Evolutionary conservation across 164 flowering plant genomes (phyloP), one percentile per base, ranked within the genome.

Genomic region (Pachysandra terminalis): DNA sequence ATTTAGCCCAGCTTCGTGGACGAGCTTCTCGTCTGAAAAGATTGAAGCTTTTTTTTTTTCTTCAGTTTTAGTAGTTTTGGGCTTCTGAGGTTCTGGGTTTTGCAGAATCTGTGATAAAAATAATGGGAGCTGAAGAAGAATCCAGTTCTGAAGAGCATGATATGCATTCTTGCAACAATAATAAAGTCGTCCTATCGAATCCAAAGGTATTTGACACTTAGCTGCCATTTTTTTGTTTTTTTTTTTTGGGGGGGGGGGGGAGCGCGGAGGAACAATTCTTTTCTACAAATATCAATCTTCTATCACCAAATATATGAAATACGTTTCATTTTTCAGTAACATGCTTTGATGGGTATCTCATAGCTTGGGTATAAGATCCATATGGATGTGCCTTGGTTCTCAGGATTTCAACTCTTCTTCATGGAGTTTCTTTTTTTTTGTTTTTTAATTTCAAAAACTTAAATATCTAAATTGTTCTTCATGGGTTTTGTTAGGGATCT

Each of bases 61-160:
- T 19, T 6, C 19, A 15, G 5, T 16, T 19, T 1, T 19, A 4
- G 21, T 19, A 59, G 10, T 59, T 59, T 15, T 27, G 37, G 21
- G n/a, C 37, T 27, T 25, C 22, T 65, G 23, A 26, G 51, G 51
- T 52, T 65, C 45, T 64, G 63, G 75, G 59, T 26, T 32, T 66
- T 56, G 65, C 15, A 12, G 55, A 40, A 64, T 14, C 55, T 56
- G 27, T 56, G 45, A 13, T 52, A 28, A 25, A 55, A 40, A 22
- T 12, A 45, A 75, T 78, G 81, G 79, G 66, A 55, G 68, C 53
- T 70, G 83, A 70, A 68, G 67, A 71, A 13, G 68, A 59, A 49
- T 23, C 35, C 19, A 62, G 37, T 26, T 16, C 41, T 66, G 64
- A n/a, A 19, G 26, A 66, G 26, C 45, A 52, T 58, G 32, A 24